Evolutionary conservation across 345 rosid genomes (phyloP).

Genomic region (Camelina hispida): DNA sequence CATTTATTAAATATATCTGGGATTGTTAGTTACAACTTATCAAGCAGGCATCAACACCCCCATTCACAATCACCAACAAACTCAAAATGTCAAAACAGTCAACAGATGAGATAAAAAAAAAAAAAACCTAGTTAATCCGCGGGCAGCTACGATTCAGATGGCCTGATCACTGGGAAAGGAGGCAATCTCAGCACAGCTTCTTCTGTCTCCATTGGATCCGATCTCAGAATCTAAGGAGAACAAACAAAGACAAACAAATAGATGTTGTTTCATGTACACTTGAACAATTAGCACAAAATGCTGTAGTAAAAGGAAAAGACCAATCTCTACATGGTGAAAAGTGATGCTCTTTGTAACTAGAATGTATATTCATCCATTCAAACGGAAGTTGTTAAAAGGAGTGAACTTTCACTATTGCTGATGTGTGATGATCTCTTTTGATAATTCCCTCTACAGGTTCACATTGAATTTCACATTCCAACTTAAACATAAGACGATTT

Average conservation of each 20-base stretch:
- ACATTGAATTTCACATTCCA: background rate
- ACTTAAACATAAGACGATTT: background rate
- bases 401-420: no score
- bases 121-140: background rate
- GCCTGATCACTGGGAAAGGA: slow-evolving; percentile 45
- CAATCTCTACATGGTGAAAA: background rate
- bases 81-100: background rate
- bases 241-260: background rate
- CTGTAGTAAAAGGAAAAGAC: background rate
- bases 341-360: no score
- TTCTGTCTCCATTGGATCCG: slow-evolving; percentile 77
- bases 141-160: slow-evolving; percentile 8
- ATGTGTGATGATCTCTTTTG: background rate
- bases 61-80: background rate
- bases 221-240: slow-evolving; percentile 58
- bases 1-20: slow-evolving; percentile 7
- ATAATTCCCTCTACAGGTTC: background rate
- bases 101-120: background rate
- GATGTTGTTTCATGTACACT: background rate
- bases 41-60: background rate
- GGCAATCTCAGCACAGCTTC: slow-evolving; percentile 80
- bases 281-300: background rate
- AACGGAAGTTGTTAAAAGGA: no score
- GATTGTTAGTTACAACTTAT: slow-evolving; percentile 3
- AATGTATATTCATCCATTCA: no score